Evolutionary conservation across 176 grass and related monocot genomes (phyloP).

Genomic region (Chrysopogon serrulatus): DNA sequence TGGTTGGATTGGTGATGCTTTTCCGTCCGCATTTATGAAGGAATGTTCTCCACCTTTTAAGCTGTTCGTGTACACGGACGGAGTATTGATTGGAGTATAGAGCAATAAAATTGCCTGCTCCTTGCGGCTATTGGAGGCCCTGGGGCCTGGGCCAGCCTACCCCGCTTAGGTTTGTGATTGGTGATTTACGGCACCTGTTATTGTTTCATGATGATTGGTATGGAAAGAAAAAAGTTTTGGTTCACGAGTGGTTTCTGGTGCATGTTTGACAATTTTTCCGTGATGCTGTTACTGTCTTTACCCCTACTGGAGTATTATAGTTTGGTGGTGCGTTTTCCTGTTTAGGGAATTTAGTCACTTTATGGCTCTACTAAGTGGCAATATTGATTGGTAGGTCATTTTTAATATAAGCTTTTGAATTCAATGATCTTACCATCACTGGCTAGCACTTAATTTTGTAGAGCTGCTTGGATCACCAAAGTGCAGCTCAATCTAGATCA

Average conservation of each 20-base stretch:
- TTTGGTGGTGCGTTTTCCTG: not conserved
- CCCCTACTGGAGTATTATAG: not conserved
- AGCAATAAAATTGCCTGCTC: not conserved
- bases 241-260: not conserved
- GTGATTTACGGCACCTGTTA: not conserved
- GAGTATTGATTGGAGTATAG: not conserved
- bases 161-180: not conserved
- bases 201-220: not conserved
- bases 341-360: not conserved
- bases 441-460: not conserved
- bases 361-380: not conserved
- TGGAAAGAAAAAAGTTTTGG: not conserved
- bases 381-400: not conserved
- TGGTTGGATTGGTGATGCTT: constrained; percentile 11
- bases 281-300: not conserved
- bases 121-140: not conserved
- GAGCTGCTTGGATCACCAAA: not conserved
- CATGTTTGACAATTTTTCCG: not conserved
- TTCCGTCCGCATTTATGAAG: constrained; percentile 28
- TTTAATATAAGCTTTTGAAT: not conserved
- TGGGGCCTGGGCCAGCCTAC: not conserved
- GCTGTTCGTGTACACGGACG: not conserved
- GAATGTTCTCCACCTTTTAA: constrained; percentile 30
- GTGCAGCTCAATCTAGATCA: not conserved
- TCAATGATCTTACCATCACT: not conserved